A percentile compares a stretch with the other conserved stretches of the same genome.
Evolutionary conservation across 176 grass and related monocot species (phyloP).

Genomic region (Puccinellia tenuiflora): DNA sequence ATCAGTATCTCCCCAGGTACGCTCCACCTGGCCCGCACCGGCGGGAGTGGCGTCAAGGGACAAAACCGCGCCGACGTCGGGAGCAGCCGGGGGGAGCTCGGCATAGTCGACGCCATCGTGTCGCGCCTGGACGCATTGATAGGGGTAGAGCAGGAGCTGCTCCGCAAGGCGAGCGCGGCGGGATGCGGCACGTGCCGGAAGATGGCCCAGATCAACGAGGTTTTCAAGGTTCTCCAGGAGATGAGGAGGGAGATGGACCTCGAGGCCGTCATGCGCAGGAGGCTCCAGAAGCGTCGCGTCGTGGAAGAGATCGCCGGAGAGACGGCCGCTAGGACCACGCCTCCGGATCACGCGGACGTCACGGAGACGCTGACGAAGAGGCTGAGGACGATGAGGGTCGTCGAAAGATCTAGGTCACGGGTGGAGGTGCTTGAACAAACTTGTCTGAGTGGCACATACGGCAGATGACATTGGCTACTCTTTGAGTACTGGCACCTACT

Average conservation of each 20-base stretch:
- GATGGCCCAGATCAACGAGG: neutral
- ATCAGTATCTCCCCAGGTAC: conserved; percentile 4
- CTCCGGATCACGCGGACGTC: neutral
- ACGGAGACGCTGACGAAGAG: neutral
- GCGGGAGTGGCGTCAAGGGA: neutral
- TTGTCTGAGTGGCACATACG: neutral
- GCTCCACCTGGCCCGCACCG: neutral
- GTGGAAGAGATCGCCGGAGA: neutral
- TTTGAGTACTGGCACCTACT: neutral
- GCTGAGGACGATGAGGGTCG: neutral
- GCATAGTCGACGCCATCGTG: neutral
- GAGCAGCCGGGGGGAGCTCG: neutral
- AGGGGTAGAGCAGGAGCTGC: neutral
- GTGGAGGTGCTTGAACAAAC: neutral
- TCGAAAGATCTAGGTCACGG: neutral
- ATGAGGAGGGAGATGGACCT: conserved; percentile 15
- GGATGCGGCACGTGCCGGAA: neutral
- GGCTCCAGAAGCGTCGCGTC: neutral
- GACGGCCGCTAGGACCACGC: neutral
- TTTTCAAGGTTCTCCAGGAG: neutral
- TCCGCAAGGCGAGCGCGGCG: neutral
- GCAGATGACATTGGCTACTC: neutral
- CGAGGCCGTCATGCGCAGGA: conserved; percentile 3
- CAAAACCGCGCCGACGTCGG: neutral
- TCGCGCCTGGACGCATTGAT: conserved; percentile 13